Base-by-base conservation (phyloP, 768 basidiomycete genomes). In the Pisolithus orientalis region DNA sequence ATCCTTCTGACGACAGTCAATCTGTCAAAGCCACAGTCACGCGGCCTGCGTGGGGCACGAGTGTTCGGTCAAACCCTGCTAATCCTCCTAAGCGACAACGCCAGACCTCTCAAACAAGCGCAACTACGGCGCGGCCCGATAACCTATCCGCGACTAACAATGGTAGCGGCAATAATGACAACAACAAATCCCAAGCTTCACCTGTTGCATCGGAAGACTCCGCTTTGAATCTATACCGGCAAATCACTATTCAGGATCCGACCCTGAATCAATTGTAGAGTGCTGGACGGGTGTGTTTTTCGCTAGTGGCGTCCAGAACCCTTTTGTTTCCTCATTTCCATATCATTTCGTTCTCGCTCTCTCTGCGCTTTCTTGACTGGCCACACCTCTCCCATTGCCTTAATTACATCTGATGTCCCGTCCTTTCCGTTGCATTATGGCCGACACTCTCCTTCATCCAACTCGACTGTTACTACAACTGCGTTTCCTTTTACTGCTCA, bases 211-310 rank as follows among this genome's bases (percentile, higher is more conserved):
- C 67, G 47, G 67, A 68, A 55, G 90, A 91, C 66, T 92, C 90
- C 48, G 87, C 86, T 57, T 87, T 92, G 57, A 88, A 85, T 58
- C 68, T 92, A 64, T 89, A 90, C 73, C 84, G 87, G 55, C 85
- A 88, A 68, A 80, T 91, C 67, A 75, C 90, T 62, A 83, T 82
- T 48, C 80, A 87, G 57, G 85, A 90, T 62, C 83, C 83, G 39
- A 80, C 84, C 55, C 72, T 90, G 65, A 79, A 77, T 59, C 68
- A 70, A 52, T 65, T 50, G 39, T 38, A 53, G 65, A 54, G 37
- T 57, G 51, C 43, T 34, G 40, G 47, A 47, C 27, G 16, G 50
- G 56, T 47, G 17, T 42, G 50, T 25, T 49, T 49, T 49, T 56
- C 49, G 28, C 43, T 49, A 43, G 34, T 52, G 46, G 39, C 51